Evolutionary conservation across 176 grass and related monocot species (phyloP).

Genomic region (Oropetium thomaeum): DNA sequence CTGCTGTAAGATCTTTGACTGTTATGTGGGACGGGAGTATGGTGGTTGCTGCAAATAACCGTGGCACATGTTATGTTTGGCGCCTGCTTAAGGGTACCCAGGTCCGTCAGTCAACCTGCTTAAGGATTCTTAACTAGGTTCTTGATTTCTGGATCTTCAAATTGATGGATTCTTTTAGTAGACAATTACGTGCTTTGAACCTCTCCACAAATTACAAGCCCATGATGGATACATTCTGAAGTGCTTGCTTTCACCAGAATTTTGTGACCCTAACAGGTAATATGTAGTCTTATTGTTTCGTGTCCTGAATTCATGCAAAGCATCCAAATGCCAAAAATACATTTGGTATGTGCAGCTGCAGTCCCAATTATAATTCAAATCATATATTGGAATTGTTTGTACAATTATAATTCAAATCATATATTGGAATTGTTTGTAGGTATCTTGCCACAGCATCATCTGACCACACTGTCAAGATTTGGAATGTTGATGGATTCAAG

Average conservation of each 20-base stretch:
- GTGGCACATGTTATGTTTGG: conserved; percentile 93
- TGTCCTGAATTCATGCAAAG: no score
- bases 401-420: no score
- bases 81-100: conserved; percentile 26
- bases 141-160: background rate
- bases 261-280: conserved; percentile 80
- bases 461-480: conserved; percentile 94
- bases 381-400: no score
- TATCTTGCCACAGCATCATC: conserved; percentile 92
- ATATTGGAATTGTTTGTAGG: conserved; percentile 49
- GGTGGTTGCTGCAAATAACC: conserved; percentile 96
- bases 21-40: conserved; percentile 99
- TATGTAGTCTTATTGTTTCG: background rate
- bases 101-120: background rate
- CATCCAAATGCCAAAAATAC: no score
- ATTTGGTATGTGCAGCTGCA: no score
- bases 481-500: conserved; percentile 95
- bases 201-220: conserved; percentile 66
- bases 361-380: no score
- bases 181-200: conserved; percentile 24
- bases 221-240: conserved; percentile 67
- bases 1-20: conserved; percentile 83
- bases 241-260: conserved; percentile 82
- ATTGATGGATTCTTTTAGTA: background rate
- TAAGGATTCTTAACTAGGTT: background rate